Evolutionary conservation across 1,284 basidiomycete species (phyloP), one percentile per base, ranked within the genome.

Genomic region (Rhizopogon parksii): DNA sequence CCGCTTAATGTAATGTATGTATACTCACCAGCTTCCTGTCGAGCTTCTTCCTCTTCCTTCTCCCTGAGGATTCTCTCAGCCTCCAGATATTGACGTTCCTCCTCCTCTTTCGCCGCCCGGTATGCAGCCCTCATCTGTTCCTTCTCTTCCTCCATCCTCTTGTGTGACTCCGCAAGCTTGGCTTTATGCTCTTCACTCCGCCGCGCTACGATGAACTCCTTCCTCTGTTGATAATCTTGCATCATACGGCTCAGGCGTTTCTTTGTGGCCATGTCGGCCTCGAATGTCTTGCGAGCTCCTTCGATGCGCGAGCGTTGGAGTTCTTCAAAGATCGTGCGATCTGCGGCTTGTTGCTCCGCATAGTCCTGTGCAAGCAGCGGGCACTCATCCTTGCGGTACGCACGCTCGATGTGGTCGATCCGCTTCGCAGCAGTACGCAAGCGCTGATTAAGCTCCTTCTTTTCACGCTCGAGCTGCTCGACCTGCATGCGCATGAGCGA

Each of bases 381-480:
- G 9, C 86, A 82, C 68, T 98, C 96, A 56, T 95, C 94, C 71
- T 93, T 92, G 58, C 95, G 88, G 74, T 89, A 92, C 0, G 95
- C 95, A 57, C 96, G 91, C 73, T 99, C 95, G 64, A 91, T 70
- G 70, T 99, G 95, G 65, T 99, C 95, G 62, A 98, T 84, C 30
- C 93, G 88, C 72, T 98, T 97, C 52, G 85, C 71, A 49, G 90
- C 80, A 57, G 95, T 82, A 35, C 93, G 86, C 54, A 97, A 77
- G 24, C 87, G 83, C 62, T 95, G 90, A 56, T 79, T 81, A 57
- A 92, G 76, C 60, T 95, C 90, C 61, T 85, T 87, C 80, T 96
- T 96, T 74, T 98, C 95, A 73, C 96, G 97, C 73, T 97, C 95
- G 51, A 96, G 78, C 65, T 96, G 92, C 60, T 91, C 85, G 47